Conservation (phyloP, 2,329 filamentous ascomycete species). For the Chaetomium sp. region DNA sequence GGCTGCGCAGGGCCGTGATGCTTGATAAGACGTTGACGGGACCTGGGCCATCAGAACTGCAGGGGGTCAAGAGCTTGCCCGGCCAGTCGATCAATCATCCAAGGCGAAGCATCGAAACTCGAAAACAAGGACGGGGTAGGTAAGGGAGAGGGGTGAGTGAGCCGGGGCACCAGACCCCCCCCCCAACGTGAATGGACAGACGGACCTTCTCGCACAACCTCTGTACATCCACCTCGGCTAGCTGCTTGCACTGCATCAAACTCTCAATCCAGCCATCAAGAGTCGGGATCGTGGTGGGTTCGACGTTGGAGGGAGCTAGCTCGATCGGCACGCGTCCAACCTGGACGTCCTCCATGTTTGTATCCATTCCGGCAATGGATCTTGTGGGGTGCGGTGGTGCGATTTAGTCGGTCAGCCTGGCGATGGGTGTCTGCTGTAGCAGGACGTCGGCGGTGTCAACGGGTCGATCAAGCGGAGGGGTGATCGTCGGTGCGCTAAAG, state of each 20-base stretch:
- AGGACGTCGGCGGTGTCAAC: background rate
- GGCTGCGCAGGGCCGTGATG: too few species aligned
- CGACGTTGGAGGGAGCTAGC: slow-evolving; percentile 60
- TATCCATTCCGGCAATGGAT: slow-evolving; percentile 62
- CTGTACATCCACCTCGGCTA: slow-evolving; percentile 89
- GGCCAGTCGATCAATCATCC: too few species aligned
- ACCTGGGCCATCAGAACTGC: too few species aligned
- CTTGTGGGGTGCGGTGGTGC: background rate
- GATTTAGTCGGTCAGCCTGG: background rate
- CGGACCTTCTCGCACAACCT: slow-evolving; percentile 94
- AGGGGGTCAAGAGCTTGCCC: too few species aligned
- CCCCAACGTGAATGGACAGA: background rate
- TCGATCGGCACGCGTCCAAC: slow-evolving; percentile 75
- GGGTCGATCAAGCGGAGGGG: slow-evolving; percentile 12
- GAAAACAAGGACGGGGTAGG: too few species aligned
- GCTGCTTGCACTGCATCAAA: slow-evolving; percentile 97
- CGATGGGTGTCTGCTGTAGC: background rate
- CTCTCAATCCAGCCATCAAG: slow-evolving; percentile 98
- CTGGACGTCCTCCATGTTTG: slow-evolving; percentile 87
- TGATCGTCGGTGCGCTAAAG: slow-evolving; percentile 13
- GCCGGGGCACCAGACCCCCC: too few species aligned
- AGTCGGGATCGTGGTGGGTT: slow-evolving; percentile 85
- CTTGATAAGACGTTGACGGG: too few species aligned
- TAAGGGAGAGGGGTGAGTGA: background rate
- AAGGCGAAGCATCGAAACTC: too few species aligned